Percentiles rank a stretch among this genome's conserved stretches.
Evolutionary conservation across 1,284 basidiomycete species (phyloP).

Genomic region (Cryptococcus depauperatus): DNA sequence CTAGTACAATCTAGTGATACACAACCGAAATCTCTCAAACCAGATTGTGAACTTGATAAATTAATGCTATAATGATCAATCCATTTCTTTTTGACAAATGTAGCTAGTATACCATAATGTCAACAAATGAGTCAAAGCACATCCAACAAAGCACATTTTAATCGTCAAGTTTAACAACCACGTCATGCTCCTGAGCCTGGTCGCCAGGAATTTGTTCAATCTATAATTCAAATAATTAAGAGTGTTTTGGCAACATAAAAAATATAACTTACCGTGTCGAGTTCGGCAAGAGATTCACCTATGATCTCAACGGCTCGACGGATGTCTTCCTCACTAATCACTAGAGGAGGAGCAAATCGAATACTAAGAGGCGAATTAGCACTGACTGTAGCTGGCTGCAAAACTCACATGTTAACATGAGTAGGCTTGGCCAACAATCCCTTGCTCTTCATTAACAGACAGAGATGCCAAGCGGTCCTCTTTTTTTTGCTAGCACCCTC

Average conservation of each 20-base stretch:
- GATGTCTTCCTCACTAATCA: constrained; percentile 80
- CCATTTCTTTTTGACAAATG: too few relatives aligned
- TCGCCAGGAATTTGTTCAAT: constrained; percentile 66
- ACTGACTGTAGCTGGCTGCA: not conserved
- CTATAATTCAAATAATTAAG: constrained; percentile 35
- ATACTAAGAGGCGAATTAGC: constrained; percentile 53
- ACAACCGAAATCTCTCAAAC: too few relatives aligned
- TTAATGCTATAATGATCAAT: too few relatives aligned
- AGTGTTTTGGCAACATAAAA: not conserved
- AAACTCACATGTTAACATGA: constrained; percentile 76
- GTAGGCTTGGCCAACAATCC: constrained; percentile 89
- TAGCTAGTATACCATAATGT: too few relatives aligned
- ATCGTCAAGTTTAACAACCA: constrained; percentile 31
- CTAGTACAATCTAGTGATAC: too few relatives aligned
- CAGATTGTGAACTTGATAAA: too few relatives aligned
- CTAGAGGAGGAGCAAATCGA: constrained; percentile 89
- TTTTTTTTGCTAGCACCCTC: constrained; percentile 66
- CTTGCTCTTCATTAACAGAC: constrained; percentile 80
- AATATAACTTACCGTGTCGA: constrained; percentile 60
- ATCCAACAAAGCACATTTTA: constrained; percentile 5
- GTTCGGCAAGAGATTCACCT: constrained; percentile 63
- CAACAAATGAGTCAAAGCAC: not conserved
- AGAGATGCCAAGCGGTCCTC: constrained; percentile 90
- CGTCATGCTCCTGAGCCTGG: constrained; percentile 40
- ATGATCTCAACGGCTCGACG: constrained; percentile 69